Evolutionary conservation across 352 stramenopile species (phyloP).

Genomic region (Pythium dissotocum): DNA sequence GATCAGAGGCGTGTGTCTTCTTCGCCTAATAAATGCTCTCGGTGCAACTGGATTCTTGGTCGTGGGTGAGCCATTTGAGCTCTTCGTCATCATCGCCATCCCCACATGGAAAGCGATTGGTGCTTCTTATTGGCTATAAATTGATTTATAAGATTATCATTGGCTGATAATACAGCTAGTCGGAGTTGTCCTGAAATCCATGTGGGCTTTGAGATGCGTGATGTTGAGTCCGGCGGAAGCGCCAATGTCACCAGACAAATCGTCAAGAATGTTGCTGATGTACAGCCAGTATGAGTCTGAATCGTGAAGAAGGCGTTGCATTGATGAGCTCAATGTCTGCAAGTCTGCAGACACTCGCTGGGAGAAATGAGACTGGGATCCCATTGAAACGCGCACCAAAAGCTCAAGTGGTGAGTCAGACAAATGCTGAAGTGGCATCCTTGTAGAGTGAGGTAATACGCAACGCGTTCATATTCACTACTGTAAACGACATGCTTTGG

Average conservation of each 20-base stretch:
- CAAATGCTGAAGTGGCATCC: no score
- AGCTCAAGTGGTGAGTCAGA: no score
- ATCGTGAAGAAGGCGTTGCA: no score
- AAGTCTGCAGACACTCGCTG: neutral
- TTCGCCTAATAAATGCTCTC: neutral
- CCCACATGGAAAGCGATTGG: neutral
- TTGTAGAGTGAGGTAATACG: neutral
- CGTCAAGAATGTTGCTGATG: no score
- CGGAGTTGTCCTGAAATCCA: neutral
- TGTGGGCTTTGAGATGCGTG: neutral
- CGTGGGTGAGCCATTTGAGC: neutral
- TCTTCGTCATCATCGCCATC: neutral
- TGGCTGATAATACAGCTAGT: neutral
- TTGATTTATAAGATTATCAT: neutral
- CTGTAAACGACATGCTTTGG: neutral
- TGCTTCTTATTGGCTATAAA: neutral
- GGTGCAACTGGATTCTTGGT: slow-evolving; percentile 1
- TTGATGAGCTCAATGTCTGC: neutral
- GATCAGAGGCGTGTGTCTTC: neutral
- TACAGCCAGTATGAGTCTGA: no score
- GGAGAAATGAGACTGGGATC: no score
- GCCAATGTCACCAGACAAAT: no score
- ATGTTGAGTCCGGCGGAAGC: neutral
- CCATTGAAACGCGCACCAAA: no score
- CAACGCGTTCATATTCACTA: neutral